Base-by-base conservation (phyloP, 1,284 basidiomycete species). In the Cutaneotrichosporon cutaneum region DNA sequence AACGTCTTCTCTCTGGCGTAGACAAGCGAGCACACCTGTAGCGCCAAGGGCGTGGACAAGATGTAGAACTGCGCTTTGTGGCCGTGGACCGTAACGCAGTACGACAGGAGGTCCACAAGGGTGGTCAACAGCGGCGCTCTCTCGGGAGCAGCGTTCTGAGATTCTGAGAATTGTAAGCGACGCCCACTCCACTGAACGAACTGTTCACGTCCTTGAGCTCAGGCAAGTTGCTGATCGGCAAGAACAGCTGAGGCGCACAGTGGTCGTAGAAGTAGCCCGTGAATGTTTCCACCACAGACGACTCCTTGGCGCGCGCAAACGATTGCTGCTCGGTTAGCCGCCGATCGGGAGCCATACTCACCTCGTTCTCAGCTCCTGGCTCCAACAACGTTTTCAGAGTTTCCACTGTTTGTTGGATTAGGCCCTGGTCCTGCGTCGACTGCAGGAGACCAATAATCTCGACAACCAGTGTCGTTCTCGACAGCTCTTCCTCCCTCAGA, bases 41-140 rank as follows among this genome's bases (percentile, higher is more conserved):
- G 75, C 48, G 89, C 82, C 64, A 95, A 85, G 63, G 87, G 86
- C 47, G 88, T 87, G 1, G 90, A 88, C 65, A 96, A 84, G 73
- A 97, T 84, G 76, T 88, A 94, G 81, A 92, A 94, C 78, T 94
- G 90, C 70, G 90, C 90, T 59, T 93, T 88, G 80, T 93, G 92
- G 56, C 87, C 85, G 78, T 99, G 95, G 75, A 94, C 90, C 56
- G 85, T 81, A 59, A 91, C 85, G 80, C 94, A 93, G 81, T 88
- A 92, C 77, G 90, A 90, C 62, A 98, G 82, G 65, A 98, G 82
- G 76, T 99, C 96, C 80, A 90, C 92, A 56, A 94, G 83, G 76
- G 89, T 89, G 66, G 91, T 84, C 73, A 87, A 87, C 68, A 92
- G 85, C 69, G 91, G 88, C 45, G 87, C 85, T 4, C 39, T 47